phyloP scores from a whole-genome alignment of 805 yeast species.

The Saturnispora gosingensis region DNA sequence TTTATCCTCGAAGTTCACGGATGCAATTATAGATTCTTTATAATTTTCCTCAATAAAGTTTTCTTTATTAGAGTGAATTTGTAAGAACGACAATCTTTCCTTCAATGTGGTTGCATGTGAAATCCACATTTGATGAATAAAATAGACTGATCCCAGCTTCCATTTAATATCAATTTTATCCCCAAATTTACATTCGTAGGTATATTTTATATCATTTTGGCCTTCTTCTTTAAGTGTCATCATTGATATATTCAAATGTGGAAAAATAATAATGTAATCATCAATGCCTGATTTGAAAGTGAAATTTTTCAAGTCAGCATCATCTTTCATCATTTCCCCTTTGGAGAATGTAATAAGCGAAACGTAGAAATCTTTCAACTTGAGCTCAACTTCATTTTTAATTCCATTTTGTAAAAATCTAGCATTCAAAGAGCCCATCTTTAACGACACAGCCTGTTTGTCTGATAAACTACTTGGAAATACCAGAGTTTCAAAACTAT shows the following conservation, averaged over 20 bases:
- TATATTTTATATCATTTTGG: constrained; percentile 50
- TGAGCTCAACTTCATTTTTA: constrained; percentile 48
- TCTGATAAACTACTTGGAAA: constrained; percentile 82
- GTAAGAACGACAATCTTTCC: constrained; percentile 41
- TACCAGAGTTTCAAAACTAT: constrained; percentile 48
- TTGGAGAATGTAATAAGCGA: constrained; percentile 54
- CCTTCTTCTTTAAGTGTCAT: constrained; percentile 66
- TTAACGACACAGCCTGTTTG: constrained; percentile 59
- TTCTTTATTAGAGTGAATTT: constrained; percentile 27
- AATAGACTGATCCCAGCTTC: constrained; percentile 88
- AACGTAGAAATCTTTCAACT: constrained; percentile 53
- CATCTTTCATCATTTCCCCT: constrained; percentile 36
- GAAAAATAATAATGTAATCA: constrained; percentile 73
- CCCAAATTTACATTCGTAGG: constrained; percentile 66
- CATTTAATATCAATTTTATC: constrained; percentile 88
- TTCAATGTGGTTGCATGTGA: constrained; percentile 69
- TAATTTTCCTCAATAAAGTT: constrained; percentile 29
- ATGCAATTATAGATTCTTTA: constrained; percentile 26
- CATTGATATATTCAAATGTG: constrained; percentile 69
- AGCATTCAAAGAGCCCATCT: constrained; percentile 46
- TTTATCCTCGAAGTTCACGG: constrained; percentile 31
- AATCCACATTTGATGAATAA: constrained; percentile 87
- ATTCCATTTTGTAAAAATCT: constrained; percentile 41
- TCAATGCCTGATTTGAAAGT: constrained; percentile 13
- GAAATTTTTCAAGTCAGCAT: constrained; percentile 12